Evolutionary conservation across 331 rosid species (phyloP).

Genomic region (Erythrophleum ivorense): DNA sequence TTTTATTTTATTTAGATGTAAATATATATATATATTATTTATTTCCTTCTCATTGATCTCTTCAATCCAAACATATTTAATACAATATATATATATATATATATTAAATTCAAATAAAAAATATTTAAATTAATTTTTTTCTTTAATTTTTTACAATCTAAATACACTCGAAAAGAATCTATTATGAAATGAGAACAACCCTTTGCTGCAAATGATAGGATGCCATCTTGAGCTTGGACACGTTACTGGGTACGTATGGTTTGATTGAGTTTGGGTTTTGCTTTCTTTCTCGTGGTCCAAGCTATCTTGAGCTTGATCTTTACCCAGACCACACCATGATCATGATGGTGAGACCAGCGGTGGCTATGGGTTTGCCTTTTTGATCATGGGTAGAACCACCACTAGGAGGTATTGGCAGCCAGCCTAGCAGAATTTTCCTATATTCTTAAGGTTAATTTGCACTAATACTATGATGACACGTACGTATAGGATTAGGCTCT

Average conservation of each 20-base stretch:
- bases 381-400: constrained; percentile 3
- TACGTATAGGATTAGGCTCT: background rate
- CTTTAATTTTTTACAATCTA: too few species aligned
- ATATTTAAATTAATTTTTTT: too few species aligned
- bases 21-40: background rate
- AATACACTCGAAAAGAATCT: background rate
- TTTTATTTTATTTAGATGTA: too few species aligned
- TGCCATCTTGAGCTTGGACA: constrained; percentile 20
- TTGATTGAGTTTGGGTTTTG: constrained; percentile 17
- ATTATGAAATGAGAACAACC: constrained; percentile 9
- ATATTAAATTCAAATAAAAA: too few species aligned
- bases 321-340: constrained; percentile 10
- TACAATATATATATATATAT: too few species aligned
- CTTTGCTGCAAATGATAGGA: constrained; percentile 2
- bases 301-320: constrained; percentile 25
- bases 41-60: background rate
- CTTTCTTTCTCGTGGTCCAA: constrained; percentile 54
- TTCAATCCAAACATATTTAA: too few species aligned
- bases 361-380: constrained; percentile 43
- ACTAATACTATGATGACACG: constrained; percentile 36
- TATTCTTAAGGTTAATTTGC: constrained; percentile 40
- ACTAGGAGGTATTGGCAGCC: constrained; percentile 40
- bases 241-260: constrained; percentile 16
- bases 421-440: constrained; percentile 59
- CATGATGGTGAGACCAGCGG: constrained; percentile 56